phyloP scores from a whole-genome alignment of 2,329 filamentous ascomycete genomes.

The Cadophora luteo-olivacea region DNA sequence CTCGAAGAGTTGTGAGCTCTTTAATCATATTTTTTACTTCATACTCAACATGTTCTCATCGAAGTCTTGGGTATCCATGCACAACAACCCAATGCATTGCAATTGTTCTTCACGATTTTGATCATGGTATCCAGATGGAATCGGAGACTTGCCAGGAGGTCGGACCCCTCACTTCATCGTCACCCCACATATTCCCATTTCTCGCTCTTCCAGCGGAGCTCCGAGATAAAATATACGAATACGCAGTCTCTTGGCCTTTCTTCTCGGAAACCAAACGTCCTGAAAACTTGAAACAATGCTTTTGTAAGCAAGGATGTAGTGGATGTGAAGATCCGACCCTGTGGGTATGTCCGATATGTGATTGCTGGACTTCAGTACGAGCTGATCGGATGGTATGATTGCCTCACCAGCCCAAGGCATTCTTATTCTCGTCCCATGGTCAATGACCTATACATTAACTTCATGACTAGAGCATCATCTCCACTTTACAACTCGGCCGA shows the following conservation, averaged over 20 bases:
- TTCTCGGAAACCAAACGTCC: neutral
- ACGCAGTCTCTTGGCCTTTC: constrained; percentile 26
- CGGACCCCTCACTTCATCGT: neutral
- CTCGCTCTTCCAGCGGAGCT: constrained; percentile 27
- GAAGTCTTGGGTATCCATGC: neutral
- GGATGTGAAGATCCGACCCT: neutral
- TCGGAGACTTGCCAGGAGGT: neutral
- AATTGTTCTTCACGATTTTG: neutral
- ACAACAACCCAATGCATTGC: no score
- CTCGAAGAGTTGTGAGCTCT: neutral
- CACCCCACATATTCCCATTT: constrained; percentile 10
- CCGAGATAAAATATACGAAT: constrained; percentile 26
- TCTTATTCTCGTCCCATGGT: no score
- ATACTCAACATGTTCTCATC: neutral
- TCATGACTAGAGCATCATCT: neutral
- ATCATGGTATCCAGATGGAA: neutral
- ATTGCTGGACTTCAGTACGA: no score
- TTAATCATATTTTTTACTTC: neutral
- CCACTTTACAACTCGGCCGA: neutral
- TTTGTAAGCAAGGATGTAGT: neutral
- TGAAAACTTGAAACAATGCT: neutral
- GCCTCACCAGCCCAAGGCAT: no score
- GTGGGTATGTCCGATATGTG: neutral
- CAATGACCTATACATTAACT: neutral
- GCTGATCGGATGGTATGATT: no score